Base-by-base conservation (phyloP, 2,329 filamentous ascomycete genomes). In the Diplodia scrobiculata region DNA sequence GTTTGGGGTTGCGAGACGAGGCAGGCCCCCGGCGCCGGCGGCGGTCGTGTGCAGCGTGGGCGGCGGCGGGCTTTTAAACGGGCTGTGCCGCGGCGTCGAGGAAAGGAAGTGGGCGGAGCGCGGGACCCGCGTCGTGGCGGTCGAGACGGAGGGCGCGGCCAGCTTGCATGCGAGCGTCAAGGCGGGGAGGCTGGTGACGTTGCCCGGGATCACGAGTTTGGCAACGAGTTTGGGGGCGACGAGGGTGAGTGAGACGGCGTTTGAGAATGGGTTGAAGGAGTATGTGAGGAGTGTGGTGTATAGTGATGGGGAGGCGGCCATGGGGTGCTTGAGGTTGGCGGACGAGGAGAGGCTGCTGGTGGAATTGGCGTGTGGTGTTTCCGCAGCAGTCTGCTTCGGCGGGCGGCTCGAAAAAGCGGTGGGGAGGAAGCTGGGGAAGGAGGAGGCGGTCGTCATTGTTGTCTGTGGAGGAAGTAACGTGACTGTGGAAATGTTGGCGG, bases 351-450 rank as follows among this genome's bases (percentile, higher is more conserved):
- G 90, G 29, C 79, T 94, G 66, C 80, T 97, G 66, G 91, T 97
- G 2, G 94, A 98, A 80, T 82, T 89, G 41, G 88, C 92, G 0
- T 97, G 94, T 75, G 92, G 93, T 0, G 92, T 94, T 4, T 90
- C 89, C 63, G 78, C 96, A 13, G 91, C 89, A 0, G 76, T 86
- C 2, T 63, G 59, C 27, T 54, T 41, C 9, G 41, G 50, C 11
- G 65, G 58, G 76, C 7, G 76, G 73, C 1, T 78, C 84, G 3
- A 92, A 92, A 71, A 97, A 96, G 77, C 96, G 96, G 80, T 97
- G 91, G 14, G 93, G 92, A 0, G 93, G 91, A 93, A 92, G 47
- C 95, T 79, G 76, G 94, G 91, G 53, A 91, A 91, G 1, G 94
- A 83, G 0, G 88, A 85, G 1, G 91, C 81, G 79, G 95, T 97